A percentile compares a stretch with the other conserved stretches of the same genome.
Evolutionary conservation across 371 early-diverging fungal species (phyloP).

Genomic region (Edhazardia aedis): DNA sequence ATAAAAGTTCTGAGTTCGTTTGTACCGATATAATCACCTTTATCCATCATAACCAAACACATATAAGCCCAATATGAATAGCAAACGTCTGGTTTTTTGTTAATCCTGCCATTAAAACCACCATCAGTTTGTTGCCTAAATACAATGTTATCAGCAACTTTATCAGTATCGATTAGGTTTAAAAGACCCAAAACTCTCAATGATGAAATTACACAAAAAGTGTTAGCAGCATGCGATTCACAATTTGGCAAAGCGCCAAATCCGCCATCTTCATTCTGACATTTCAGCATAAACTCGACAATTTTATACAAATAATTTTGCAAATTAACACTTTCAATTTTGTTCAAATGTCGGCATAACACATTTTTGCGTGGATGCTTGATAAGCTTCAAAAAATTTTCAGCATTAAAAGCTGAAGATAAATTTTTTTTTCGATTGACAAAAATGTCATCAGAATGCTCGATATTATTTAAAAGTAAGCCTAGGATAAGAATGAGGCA

Average conservation of each 20-base stretch:
- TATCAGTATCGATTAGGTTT: slow-evolving; percentile 51
- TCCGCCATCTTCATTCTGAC: slow-evolving; percentile 84
- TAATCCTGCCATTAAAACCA: slow-evolving; percentile 81
- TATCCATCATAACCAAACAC: slow-evolving; percentile 58
- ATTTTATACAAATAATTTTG: slow-evolving; percentile 43
- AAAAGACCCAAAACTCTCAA: slow-evolving; percentile 58
- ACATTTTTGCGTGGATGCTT: neutral
- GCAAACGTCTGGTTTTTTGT: slow-evolving; percentile 86
- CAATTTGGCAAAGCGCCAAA: slow-evolving; percentile 71
- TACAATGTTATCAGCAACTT: slow-evolving; percentile 67
- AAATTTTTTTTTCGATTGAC: too few species aligned
- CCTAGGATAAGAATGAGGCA: slow-evolving; percentile 57
- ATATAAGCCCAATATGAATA: slow-evolving; percentile 96
- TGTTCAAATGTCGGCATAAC: too few species aligned
- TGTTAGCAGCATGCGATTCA: slow-evolving; percentile 67
- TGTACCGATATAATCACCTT: slow-evolving; percentile 61
- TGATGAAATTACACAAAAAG: slow-evolving; percentile 71
- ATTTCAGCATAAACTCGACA: slow-evolving; percentile 53
- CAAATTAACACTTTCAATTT: too few species aligned
- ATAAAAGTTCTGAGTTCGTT: slow-evolving; percentile 59
- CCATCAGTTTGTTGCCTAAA: slow-evolving; percentile 71
- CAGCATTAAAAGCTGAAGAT: too few species aligned
- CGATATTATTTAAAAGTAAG: too few species aligned
- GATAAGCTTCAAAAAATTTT: slow-evolving; percentile 3
- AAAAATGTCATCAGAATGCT: too few species aligned